phyloP scores from a whole-genome alignment of 371 early-diverging fungal species.

The Capillidium rhysosporum region DNA sequence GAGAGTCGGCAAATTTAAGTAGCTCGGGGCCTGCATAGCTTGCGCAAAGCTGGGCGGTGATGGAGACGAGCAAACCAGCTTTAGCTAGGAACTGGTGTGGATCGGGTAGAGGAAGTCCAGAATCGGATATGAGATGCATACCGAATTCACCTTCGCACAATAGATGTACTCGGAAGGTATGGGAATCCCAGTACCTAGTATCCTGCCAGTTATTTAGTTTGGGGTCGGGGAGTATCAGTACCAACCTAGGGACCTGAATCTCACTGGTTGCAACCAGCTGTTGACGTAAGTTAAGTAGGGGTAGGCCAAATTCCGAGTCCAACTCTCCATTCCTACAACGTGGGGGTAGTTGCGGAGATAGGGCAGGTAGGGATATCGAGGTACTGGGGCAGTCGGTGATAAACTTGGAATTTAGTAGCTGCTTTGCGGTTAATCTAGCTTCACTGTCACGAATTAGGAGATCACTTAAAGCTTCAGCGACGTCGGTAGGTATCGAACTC shows the following conservation, averaged over 20 bases:
- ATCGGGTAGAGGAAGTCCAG: neutral
- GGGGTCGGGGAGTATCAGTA: neutral
- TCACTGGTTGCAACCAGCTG: conserved; percentile 4
- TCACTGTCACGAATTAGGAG: neutral
- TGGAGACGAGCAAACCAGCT: neutral
- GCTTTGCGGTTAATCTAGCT: neutral
- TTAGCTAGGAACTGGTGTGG: neutral
- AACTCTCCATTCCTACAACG: neutral
- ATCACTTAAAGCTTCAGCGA: neutral
- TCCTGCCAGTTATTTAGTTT: neutral
- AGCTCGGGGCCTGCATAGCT: neutral
- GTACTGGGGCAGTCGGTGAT: neutral
- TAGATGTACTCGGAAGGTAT: conserved; percentile 1
- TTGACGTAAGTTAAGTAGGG: neutral
- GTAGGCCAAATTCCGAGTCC: neutral
- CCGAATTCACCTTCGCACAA: neutral
- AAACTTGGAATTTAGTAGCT: neutral
- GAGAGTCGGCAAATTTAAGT: neutral
- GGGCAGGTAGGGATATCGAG: neutral
- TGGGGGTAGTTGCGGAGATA: neutral
- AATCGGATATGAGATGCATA: neutral
- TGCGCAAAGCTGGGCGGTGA: neutral
- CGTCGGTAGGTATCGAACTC: neutral
- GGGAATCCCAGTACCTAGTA: neutral
- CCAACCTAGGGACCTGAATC: neutral